phyloP scores from a whole-genome alignment of 2,329 filamentous ascomycete genomes.

The Sporothrix pallida region DNA sequence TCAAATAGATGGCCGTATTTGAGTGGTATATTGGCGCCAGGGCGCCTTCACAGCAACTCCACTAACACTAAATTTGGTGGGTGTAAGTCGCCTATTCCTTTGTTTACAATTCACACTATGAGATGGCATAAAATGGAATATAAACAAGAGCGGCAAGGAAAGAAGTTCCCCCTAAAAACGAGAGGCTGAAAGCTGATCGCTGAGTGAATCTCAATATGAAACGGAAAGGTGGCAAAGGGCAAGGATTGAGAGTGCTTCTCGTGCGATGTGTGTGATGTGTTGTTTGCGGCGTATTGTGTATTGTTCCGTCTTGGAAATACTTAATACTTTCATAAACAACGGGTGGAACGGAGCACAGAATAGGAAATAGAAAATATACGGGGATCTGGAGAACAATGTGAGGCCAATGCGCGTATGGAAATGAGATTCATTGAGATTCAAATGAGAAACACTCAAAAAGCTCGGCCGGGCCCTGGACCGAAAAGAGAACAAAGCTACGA shows the following conservation, averaged over 20 bases:
- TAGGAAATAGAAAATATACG: neutral
- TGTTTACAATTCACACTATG: neutral
- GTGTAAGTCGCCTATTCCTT: too few relatives aligned
- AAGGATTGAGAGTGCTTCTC: slow-evolving; percentile 1
- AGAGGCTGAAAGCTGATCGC: neutral
- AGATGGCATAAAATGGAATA: neutral
- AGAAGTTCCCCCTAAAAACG: neutral
- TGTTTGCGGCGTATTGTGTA: neutral
- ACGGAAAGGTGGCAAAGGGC: neutral
- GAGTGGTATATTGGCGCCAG: too few relatives aligned
- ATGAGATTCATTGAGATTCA: neutral
- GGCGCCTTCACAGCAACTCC: too few relatives aligned
- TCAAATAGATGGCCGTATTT: neutral
- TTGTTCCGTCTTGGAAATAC: neutral
- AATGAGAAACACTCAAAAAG: neutral
- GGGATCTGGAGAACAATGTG: neutral
- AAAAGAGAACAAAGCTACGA: slow-evolving; percentile 1
- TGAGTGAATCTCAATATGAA: slow-evolving; percentile 25
- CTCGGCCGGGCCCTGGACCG: slow-evolving; percentile 1
- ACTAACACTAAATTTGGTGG: too few relatives aligned
- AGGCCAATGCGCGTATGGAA: neutral
- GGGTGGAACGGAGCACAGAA: slow-evolving; percentile 21
- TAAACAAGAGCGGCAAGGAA: neutral
- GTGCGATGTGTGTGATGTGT: too few relatives aligned
- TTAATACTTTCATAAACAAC: neutral